Base-by-base conservation (phyloP, 441 rosid genomes). In the Biscutella auriculata region DNA sequence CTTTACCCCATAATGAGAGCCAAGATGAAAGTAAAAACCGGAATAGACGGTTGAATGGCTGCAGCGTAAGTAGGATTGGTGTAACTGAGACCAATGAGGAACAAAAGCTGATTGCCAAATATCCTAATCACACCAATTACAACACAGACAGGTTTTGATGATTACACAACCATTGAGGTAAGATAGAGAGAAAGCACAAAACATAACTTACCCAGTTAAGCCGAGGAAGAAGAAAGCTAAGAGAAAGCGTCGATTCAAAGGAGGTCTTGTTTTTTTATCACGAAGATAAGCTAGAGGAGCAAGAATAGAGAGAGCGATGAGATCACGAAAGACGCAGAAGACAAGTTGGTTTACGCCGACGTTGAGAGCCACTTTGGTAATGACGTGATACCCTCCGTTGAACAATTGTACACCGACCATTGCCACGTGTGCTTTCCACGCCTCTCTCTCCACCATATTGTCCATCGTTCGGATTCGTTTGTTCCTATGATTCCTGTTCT, bases 31-130 rank as follows among this genome's bases (percentile, higher is more conserved):
- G 99, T 94, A 66, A 94, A 87, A 60, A 94, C 97, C 6, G 99
- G 99, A 54, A 94, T 94, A 0, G 99, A 73, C 9, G 97, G 99
- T 57, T 94, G 99, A 70, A 76, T 85, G 10, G 96, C 97, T 57
- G 99, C 97, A 63, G 99, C 99, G 70, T 87, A 87, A 39, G 97
- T 87, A 19, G 99, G 97, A 81, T 82, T 94, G 41, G 97, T 90
- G 79, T 87, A 87, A 74, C 69, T 81, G 58, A 94, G 88, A 73
- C 99, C 99, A 63, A 94, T 48, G 29, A 94, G 95, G 77, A 94
- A 94, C 62, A 94, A 61, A 53, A 94, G 91, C 85, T 94, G 99
- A 70, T 94, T 94, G 48, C 97, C 99, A 74, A 87, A 94, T 68
- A 94, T 80, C 84, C 99, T 94, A 75, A 41, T 1, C 40, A 46